Base-by-base conservation (phyloP, 768 basidiomycete species). In the Lenzites betulinus region DNA sequence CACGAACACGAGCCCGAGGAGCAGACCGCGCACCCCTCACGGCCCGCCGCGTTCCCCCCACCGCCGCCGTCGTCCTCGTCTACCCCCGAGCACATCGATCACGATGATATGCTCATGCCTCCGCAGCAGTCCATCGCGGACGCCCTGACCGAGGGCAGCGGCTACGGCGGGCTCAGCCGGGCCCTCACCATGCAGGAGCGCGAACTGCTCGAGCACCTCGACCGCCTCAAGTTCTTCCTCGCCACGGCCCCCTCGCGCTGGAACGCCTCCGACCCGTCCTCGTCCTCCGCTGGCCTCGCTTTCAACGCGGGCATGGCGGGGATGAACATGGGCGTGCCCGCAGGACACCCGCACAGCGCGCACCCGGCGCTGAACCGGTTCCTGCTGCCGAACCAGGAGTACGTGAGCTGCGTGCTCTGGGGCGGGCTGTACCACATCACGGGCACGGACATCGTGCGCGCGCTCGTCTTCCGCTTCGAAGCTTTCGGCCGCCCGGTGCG, bases 401-500 rank as follows among this genome's bases (percentile, higher is more conserved):
- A 87, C 68, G 92, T 98, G 42, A 87, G 90, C 6, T 98, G 95
- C 71, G 91, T 97, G 11, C 81, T 93, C 18, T 98, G 95, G 95
- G 86, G 87, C 51, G 89, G 93, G 7, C 81, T 92, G 33, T 95
- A 93, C 70, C 92, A 96, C 70, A 93, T 98, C 75, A 96, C 95
- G 2, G 95, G 95, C 33, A 98, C 95, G 7, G 95, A 98, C 75
- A 97, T 98, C 71, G 95, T 98, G 30, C 83, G 95, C 64, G 93
- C 94, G 4, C 80, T 98, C 52, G 89, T 93, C n/a, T 96, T 97
- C 73, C 84, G 95, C 20, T 95, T 96, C 74, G 91, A 94, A 77
- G 89, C 90, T 41, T 96, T 96, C 68, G 92, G 92, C 1, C 79
- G 95, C 9, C 95, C 95, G 0, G 93, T 98, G 41, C 80, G 83